phyloP scores from a whole-genome alignment of 495 filamentous ascomycete species.

The Thermothielavioides terrestris region DNA sequence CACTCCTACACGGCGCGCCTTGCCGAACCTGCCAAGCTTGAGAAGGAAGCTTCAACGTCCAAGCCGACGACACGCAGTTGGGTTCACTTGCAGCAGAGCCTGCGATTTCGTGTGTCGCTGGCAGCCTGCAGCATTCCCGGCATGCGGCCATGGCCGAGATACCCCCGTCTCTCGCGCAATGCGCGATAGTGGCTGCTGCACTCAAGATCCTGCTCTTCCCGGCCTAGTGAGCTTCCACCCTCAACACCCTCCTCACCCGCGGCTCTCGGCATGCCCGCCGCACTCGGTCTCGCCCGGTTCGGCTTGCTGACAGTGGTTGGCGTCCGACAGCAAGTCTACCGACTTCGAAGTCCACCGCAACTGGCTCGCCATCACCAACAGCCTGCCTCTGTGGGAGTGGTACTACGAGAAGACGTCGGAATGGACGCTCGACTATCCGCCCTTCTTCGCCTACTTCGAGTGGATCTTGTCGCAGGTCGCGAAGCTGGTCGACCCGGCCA shows the following conservation, averaged over 20 bases:
- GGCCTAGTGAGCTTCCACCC: conserved; percentile 66
- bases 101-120: not conserved
- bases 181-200: conserved; percentile 76
- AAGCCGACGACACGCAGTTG: too few species aligned
- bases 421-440: conserved; percentile 98
- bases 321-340: conserved; percentile 74
- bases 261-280: not conserved
- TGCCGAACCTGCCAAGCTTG: too few species aligned
- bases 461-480: conserved; percentile 83
- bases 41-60: too few species aligned
- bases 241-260: not conserved
- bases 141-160: conserved; percentile 61
- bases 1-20: too few species aligned
- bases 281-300: too few species aligned
- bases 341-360: conserved; percentile 98
- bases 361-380: conserved; percentile 93
- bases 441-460: conserved; percentile 96
- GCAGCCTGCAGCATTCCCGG: conserved; percentile 2
- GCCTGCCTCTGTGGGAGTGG: conserved; percentile 79
- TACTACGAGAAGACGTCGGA: conserved; percentile 95
- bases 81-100: too few species aligned
- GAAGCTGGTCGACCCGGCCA: conserved; percentile 62
- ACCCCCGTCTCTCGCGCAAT: conserved; percentile 79
- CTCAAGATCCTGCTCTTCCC: conserved; percentile 93
- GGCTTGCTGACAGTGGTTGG: too few species aligned